Evolutionary conservation across 1,284 basidiomycete genomes (phyloP), one percentile per base, ranked within the genome.

Genomic region (Austroboletus novae-zelandiae): DNA sequence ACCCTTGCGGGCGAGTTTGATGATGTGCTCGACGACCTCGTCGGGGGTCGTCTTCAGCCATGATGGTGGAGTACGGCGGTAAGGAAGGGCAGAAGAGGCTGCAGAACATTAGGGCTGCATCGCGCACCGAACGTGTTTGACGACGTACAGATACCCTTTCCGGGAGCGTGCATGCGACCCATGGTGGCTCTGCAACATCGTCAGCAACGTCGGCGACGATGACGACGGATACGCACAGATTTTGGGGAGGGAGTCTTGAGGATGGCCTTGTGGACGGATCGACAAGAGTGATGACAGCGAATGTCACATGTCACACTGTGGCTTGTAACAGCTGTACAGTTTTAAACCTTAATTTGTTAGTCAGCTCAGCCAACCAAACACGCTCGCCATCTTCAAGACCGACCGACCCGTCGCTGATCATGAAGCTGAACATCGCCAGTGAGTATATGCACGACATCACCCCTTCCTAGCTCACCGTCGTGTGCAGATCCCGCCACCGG

Each of bases 391-490:
- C 58, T 61, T 63, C 69, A 60, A 65, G 64, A 67, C 66, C 65
- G 40, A 50, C 43, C 60, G 23, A 25, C 25, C 34, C 34, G 8
- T 6, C 42, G 37, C 52, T 62, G 53, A 64, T 34, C 4, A 95
- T 96, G 94, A 97, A 97, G 86, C 78, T 97, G 76, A 97, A 96
- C 83, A 91, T 98, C 74, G 91, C 94, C 74, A 95, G 92, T 92
- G 71, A 76, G 85, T 77, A 43, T 39, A 29, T 34, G 40, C 23
- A 8, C 37, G 10, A 36, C 45, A 51, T 45, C 39, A 15, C 10
- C n/a, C 18, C 14, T 18, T n/a, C 27, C 1, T 42, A 32, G 9
- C 36, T 66, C 60, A 67, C 50, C 41, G 47, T 66, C 44, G 48
- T 43, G 45, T 60, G 35, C 65, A 89, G 87, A 93, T 81, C 89